These are phyloP conservation scores for Xylaria sp. DNA, from an alignment of 2,329 filamentous ascomycete species.

Conservation along the genomic window DNA sequence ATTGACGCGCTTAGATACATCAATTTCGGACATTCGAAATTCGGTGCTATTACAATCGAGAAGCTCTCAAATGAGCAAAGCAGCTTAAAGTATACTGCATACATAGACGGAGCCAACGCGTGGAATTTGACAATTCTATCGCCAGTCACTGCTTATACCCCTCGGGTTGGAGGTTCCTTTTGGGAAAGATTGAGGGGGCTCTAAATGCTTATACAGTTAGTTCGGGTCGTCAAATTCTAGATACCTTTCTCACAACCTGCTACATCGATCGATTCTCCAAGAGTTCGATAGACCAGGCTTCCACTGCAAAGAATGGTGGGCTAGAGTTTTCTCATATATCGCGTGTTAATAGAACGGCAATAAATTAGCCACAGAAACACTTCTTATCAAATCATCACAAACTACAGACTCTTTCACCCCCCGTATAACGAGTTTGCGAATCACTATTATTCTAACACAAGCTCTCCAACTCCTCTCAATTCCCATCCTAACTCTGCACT, in stretches of 20 bases:
- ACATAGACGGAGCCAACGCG: conserved; percentile 79
- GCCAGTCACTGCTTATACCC: conserved; percentile 52
- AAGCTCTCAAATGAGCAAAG: conserved; percentile 73
- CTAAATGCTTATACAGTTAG: not conserved
- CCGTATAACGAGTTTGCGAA: not conserved
- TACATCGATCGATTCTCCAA: conserved; percentile 14
- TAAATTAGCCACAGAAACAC: not conserved
- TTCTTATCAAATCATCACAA: not conserved
- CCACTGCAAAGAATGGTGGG: not conserved
- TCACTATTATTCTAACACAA: not conserved
- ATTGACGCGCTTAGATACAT: conserved; percentile 68
- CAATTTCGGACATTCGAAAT: conserved; percentile 87
- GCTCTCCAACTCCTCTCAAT: not conserved
- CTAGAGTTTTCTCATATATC: not conserved
- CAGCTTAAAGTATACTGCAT: conserved; percentile 81
- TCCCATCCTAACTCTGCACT: not conserved
- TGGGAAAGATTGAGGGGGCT: conserved; percentile 54
- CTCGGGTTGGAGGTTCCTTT: conserved; percentile 53
- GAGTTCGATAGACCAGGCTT: conserved; percentile 15
- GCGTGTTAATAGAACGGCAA: conserved; percentile 8
- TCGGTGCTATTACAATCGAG: conserved; percentile 83
- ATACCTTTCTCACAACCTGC: conserved; percentile 3
- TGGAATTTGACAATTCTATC: conserved; percentile 74
- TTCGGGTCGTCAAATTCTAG: not conserved
- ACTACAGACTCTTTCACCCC: not conserved